Base-by-base conservation (phyloP, 2,329 filamentous ascomycete genomes). In the Aureobasidium leucospermi region DNA sequence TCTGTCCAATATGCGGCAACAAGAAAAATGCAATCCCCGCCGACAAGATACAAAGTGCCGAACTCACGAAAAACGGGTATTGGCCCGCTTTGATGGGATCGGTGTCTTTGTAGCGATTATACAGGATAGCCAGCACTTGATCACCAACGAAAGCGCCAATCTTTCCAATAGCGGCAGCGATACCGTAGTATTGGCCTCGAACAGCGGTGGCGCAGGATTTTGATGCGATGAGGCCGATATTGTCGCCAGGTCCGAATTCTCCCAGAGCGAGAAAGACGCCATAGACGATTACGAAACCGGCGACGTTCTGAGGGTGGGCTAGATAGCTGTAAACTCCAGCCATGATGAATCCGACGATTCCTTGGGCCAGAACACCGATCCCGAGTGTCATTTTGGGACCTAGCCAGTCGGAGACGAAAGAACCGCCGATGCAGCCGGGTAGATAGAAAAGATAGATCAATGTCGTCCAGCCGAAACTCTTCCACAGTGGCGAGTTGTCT, bases 371-470 rank as follows among this genome's bases (percentile, higher is more conserved):
- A 3, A 96, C 88, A 13, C 89, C 90, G 9, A 85, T 72, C 2
- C 83, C 83, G 0, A 96, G 79, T 1, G 88, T 87, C 65, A 87
- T 84, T 60, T 86, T 85, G 0, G 92, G 90, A 0, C 92, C 92
- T 53, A 95, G 76, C 75, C 81, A 85, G 73, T 96, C 92, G 29
- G 85, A 87, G 6, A 88, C 76, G 59, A 88, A 88, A 0, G 89
- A 88, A 19, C 92, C 92, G 3, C 88, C 73, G 56, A 92, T 78
- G 28, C 89, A 89, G 1, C 92, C 92, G 0, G 90, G 91, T 51
- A 96, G 81, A 73, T 95, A 95, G 73, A 96, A 96, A 63, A 90
- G 76, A 71, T 94, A 96, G 76, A 95, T 85, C 43, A 96, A 81
- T 0, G 88, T 90, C 69, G 90, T 91, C 90, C 90, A 96, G 42